These are phyloP conservation scores for Ophiocordyceps robertsii DNA, from an alignment of 2,329 filamentous ascomycete genomes.

Conservation along the genomic window DNA sequence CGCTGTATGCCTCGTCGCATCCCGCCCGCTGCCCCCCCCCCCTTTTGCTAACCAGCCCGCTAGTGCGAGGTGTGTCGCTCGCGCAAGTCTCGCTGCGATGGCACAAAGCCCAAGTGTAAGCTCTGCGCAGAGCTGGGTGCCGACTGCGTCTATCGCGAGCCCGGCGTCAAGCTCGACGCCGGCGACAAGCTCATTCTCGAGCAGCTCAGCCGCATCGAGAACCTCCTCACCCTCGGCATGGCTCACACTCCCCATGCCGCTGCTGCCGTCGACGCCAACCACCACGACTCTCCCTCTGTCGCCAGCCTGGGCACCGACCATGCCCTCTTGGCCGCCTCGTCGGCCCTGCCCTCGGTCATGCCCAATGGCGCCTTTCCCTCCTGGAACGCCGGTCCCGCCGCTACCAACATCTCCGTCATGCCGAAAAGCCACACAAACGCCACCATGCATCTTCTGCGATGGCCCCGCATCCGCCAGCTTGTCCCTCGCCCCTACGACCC, in stretches of 20 bases:
- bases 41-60: neutral
- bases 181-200: slow-evolving; percentile 79
- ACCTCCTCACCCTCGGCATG: slow-evolving; percentile 59
- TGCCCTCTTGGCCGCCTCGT: slow-evolving; percentile 30
- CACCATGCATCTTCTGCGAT: slow-evolving; percentile 64
- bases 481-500: slow-evolving; percentile 68
- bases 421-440: slow-evolving; percentile 75
- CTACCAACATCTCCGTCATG: slow-evolving; percentile 68
- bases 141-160: slow-evolving; percentile 74
- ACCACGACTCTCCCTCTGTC: slow-evolving; percentile 50
- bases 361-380: slow-evolving; percentile 56
- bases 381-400: slow-evolving; percentile 44
- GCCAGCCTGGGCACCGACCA: slow-evolving; percentile 44
- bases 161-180: slow-evolving; percentile 75
- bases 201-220: slow-evolving; percentile 64
- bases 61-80: slow-evolving; percentile 74
- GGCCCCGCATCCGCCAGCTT: slow-evolving; percentile 67
- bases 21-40: no score
- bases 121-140: slow-evolving; percentile 71
- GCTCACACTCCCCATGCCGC: slow-evolving; percentile 33
- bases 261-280: slow-evolving; percentile 31
- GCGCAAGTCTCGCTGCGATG: slow-evolving; percentile 67
- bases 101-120: slow-evolving; percentile 70
- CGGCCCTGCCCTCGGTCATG: slow-evolving; percentile 38
- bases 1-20: slow-evolving; percentile 36